Evolutionary conservation across 441 rosid species (phyloP), one percentile per base, ranked within the genome.

Genomic region (Erodium moschatum): DNA sequence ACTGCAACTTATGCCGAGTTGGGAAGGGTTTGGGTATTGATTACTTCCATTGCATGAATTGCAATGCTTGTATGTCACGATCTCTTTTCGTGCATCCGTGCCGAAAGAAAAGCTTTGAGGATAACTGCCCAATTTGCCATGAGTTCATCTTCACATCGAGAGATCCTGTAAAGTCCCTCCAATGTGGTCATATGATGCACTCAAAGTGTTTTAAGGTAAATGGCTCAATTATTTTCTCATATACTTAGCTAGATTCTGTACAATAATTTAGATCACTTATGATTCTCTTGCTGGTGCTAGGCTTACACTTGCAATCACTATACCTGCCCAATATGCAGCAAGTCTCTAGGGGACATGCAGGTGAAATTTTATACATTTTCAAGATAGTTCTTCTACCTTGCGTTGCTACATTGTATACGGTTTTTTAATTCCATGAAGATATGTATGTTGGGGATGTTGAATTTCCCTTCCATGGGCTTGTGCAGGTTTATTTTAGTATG

Each of bases 341-440:
- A 90, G 79, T 90, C 98, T 56, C 87, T 92, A 63, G 98, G 97
- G 65, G 92, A 90, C 77, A 90, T 92, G 97, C 87, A 84, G 96
- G 98, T 90, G 50, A 78, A 84, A 78, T 52, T 52, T 16, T 52
- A 16, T 16, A 52, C n/a, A 16, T 52, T 52, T 33, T 52, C 38
- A 24, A 24, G 27, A 24, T 24, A 24, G 27, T 52, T 15, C 60
- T 16, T 52, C 21, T 33, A 33, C 5, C 38, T 52, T 52, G 6
- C 0, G 21, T 18, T 0, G 10, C 60, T 15, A 5, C 20, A 52
- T 52, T 24, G 27, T 24, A 24, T 24, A 24, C 27, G 27, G 0
- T 24, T 24, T 24, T 24, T 24, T 24, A 24, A 24, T 24, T 24
- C 27, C 27, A 24, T 24, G 27, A 24, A 5, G 60, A 52, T 16